Evolutionary conservation across 2,329 filamentous ascomycete genomes (phyloP).

Genomic region (Penicillium digitatum): DNA sequence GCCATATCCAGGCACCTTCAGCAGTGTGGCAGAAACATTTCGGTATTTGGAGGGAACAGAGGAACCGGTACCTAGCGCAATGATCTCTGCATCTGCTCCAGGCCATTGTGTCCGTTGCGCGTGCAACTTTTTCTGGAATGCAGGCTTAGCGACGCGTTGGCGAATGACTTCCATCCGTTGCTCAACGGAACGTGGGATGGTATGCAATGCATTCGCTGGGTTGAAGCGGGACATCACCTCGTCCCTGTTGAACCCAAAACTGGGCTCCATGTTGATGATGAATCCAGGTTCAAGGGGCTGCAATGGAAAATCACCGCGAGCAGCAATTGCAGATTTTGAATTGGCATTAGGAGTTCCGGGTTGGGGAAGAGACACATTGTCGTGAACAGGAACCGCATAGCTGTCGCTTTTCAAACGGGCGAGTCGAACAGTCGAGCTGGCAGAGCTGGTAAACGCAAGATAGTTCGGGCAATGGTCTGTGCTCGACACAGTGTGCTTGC

Average conservation of each 20-base stretch:
- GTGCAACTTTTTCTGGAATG: slow-evolving; percentile 35
- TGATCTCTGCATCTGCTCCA: slow-evolving; percentile 72
- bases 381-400: slow-evolving; percentile 66
- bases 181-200: slow-evolving; percentile 30
- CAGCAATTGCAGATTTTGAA: slow-evolving; percentile 11
- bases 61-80: slow-evolving; percentile 86
- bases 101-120: slow-evolving; percentile 62
- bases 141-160: slow-evolving; percentile 25
- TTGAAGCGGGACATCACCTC: slow-evolving; percentile 31
- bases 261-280: slow-evolving; percentile 46
- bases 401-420: slow-evolving; percentile 67
- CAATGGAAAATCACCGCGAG: slow-evolving; percentile 23
- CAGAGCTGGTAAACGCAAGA: slow-evolving; percentile 64
- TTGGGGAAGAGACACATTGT: slow-evolving; percentile 52
- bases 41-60: slow-evolving; percentile 87
- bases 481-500: slow-evolving; percentile 75
- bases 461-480: slow-evolving; percentile 71
- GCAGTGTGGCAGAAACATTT: slow-evolving; percentile 84
- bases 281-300: slow-evolving; percentile 42
- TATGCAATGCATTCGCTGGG: slow-evolving; percentile 15
- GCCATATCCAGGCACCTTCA: slow-evolving; percentile 80
- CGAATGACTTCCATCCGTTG: slow-evolving; percentile 29
- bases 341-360: slow-evolving; percentile 20
- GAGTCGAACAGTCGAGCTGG: slow-evolving; percentile 64
- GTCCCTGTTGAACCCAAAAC: slow-evolving; percentile 36